A percentile compares a stretch with the other conserved stretches of the same genome.
Conservation (phyloP, 177 flowering plant species). For the Vitis hybrid region DNA sequence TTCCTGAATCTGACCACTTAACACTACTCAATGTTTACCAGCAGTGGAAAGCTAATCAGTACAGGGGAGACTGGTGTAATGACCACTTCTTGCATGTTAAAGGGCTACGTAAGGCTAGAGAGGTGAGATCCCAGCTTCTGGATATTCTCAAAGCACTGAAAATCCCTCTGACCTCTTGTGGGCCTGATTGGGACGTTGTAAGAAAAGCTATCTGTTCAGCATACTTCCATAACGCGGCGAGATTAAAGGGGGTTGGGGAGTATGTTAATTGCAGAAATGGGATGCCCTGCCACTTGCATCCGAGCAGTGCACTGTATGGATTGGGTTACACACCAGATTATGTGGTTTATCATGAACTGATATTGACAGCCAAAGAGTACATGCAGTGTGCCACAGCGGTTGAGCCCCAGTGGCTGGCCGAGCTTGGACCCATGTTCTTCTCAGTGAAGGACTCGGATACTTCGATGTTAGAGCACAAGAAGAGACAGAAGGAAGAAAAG, state of each 20-base stretch:
- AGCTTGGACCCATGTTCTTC: constrained; percentile 87
- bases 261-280: constrained; percentile 86
- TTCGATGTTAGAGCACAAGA: constrained; percentile 77
- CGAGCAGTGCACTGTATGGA: constrained; percentile 81
- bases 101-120: constrained; percentile 84
- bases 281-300: constrained; percentile 89
- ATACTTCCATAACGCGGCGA: constrained; percentile 87
- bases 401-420: constrained; percentile 89
- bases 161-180: constrained; percentile 68
- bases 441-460: constrained; percentile 84
- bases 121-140: constrained; percentile 86
- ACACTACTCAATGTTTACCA: constrained; percentile 84
- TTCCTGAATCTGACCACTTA: constrained; percentile 92
- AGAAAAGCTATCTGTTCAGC: constrained; percentile 93
- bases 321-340: constrained; percentile 83
- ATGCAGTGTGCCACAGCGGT: constrained; percentile 88
- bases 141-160: constrained; percentile 80
- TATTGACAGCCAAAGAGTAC: constrained; percentile 77
- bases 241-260: constrained; percentile 86
- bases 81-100: constrained; percentile 90
- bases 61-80: constrained; percentile 94
- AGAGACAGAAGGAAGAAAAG: constrained; percentile 74
- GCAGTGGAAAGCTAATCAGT: constrained; percentile 84
- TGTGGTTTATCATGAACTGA: constrained; percentile 80
- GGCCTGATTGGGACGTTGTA: constrained; percentile 72